phyloP scores from a whole-genome alignment of 257 asterid genomes.

The Cynanchum wilfordii region DNA sequence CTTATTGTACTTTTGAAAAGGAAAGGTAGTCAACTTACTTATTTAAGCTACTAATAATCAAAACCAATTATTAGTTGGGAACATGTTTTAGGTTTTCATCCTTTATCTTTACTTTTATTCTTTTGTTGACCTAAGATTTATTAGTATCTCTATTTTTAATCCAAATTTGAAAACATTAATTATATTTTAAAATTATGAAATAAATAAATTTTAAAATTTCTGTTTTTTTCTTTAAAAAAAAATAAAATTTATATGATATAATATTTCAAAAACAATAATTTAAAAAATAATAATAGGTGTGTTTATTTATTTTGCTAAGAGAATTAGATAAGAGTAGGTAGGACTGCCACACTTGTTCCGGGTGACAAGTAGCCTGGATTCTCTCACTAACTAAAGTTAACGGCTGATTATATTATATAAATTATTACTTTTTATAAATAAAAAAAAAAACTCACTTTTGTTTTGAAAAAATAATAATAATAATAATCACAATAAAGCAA shows the following conservation, averaged over 20 bases:
- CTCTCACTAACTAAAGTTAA: not conserved
- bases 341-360: not conserved
- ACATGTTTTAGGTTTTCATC: not conserved
- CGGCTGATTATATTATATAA: not conserved
- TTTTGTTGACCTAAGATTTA: no score
- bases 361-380: constrained; percentile 15
- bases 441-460: not conserved
- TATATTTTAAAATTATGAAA: no score
- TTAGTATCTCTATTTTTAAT: no score
- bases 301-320: no score
- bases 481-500: not conserved
- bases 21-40: not conserved
- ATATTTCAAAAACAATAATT: no score
- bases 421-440: not conserved
- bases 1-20: not conserved
- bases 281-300: no score
- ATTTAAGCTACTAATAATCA: constrained; percentile 2
- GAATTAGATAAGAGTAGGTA: not conserved
- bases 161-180: no score
- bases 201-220: no score
- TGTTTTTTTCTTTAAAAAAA: no score
- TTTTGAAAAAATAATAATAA: not conserved
- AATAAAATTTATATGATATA: no score
- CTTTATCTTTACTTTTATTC: not conserved
- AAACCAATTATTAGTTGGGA: not conserved